Evolutionary conservation across 768 basidiomycete species (phyloP).

Genomic region (Auriculariales sp.): DNA sequence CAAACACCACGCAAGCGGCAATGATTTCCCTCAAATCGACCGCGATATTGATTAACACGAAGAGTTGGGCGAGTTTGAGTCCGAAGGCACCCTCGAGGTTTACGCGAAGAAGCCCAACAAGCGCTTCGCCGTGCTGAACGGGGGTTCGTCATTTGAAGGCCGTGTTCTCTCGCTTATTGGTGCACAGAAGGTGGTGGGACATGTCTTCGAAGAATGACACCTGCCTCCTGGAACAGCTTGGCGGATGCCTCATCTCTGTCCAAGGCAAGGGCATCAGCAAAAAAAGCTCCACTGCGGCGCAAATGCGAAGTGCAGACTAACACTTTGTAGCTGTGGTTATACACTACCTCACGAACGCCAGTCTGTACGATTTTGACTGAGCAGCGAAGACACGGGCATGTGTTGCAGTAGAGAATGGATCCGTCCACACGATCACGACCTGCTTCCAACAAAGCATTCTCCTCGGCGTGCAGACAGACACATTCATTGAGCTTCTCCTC

Average conservation of each 20-base stretch:
- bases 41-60: too few species aligned
- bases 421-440: constrained; percentile 77
- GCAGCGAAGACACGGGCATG: constrained; percentile 96
- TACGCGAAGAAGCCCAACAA: too few species aligned
- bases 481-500: constrained; percentile 54
- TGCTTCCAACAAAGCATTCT: constrained; percentile 91
- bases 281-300: neutral
- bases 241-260: constrained; percentile 72
- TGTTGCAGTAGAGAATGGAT: constrained; percentile 94
- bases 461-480: constrained; percentile 92
- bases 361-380: constrained; percentile 96
- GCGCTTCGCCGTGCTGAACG: too few species aligned
- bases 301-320: constrained; percentile 21
- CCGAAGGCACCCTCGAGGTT: too few species aligned
- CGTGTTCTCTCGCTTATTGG: too few species aligned
- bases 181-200: constrained; percentile 24
- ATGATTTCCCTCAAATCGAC: too few species aligned
- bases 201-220: constrained; percentile 65
- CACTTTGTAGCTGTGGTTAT: constrained; percentile 94
- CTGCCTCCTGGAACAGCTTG: constrained; percentile 60
- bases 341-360: constrained; percentile 84
- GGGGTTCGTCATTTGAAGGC: too few species aligned
- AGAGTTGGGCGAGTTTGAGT: too few species aligned
- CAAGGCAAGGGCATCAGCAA: neutral
- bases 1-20: too few species aligned